phyloP scores from a whole-genome alignment of 805 yeast species.

The Spencermartinsiella europaea region DNA sequence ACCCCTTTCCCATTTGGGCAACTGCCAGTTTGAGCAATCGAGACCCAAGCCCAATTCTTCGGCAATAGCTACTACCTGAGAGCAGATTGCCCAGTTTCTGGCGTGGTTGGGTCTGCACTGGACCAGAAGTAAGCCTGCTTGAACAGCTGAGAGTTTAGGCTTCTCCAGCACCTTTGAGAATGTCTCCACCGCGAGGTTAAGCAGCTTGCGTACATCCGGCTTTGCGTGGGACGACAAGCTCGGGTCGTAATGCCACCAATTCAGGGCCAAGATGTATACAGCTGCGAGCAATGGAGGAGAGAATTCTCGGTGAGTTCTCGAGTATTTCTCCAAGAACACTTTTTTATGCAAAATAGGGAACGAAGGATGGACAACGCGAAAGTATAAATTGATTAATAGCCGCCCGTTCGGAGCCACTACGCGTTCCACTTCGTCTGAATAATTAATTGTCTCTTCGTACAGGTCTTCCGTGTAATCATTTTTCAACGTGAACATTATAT shows the following conservation, averaged over 20 bases:
- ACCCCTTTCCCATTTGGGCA: conserved; percentile 95
- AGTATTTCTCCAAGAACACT: conserved; percentile 85
- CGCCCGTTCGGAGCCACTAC: conserved; percentile 92
- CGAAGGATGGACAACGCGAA: conserved; percentile 81
- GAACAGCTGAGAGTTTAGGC: conserved; percentile 88
- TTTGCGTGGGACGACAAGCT: conserved; percentile 68
- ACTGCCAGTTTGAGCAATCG: conserved; percentile 86
- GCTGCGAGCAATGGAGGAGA: conserved; percentile 89
- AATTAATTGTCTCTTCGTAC: conserved; percentile 63
- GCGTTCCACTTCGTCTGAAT: conserved; percentile 77
- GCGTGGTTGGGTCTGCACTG: conserved; percentile 56
- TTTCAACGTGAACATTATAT: conserved; percentile 65
- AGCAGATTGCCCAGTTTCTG: conserved; percentile 79
- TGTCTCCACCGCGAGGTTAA: conserved; percentile 59
- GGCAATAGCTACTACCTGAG: conserved; percentile 80
- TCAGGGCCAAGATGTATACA: conserved; percentile 80
- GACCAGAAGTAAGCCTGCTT: conserved; percentile 74
- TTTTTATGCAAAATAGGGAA: conserved; percentile 88
- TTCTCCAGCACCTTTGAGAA: conserved; percentile 71
- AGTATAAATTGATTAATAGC: conserved; percentile 61
- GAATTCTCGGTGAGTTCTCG: conserved; percentile 85
- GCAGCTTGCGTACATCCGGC: conserved; percentile 69
- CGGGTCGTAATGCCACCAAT: conserved; percentile 92
- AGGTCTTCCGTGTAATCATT: conserved; percentile 71
- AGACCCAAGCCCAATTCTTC: conserved; percentile 88